These are phyloP conservation scores for Monosporozyma solicola DNA, from an alignment of 805 yeast species.

Conservation along the genomic window DNA sequence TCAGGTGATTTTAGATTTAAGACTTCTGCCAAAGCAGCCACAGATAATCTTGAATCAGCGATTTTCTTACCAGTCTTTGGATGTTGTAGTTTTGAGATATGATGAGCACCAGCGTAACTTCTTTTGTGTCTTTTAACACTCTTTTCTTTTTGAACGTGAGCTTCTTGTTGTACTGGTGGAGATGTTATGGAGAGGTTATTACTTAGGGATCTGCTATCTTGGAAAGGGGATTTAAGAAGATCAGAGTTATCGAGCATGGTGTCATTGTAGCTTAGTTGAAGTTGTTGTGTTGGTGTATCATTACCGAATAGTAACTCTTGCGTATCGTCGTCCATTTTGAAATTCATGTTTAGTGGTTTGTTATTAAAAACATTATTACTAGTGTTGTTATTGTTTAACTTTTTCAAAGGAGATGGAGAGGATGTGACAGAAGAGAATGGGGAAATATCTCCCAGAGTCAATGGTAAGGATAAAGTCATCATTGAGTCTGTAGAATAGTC, in stretches of 20 bases:
- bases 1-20: conserved; percentile 40
- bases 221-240: neutral
- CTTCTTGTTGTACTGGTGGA: neutral
- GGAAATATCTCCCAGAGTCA: neutral
- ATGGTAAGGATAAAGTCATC: neutral
- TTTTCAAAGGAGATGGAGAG: neutral
- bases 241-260: neutral
- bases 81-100: neutral
- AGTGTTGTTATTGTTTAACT: neutral
- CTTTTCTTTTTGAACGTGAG: neutral
- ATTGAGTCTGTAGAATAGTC: neutral
- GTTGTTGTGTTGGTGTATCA: neutral
- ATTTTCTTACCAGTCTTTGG: conserved; percentile 14
- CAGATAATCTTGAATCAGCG: conserved; percentile 49
- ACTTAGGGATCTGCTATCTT: neutral
- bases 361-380: neutral
- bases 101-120: neutral
- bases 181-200: neutral
- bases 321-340: neutral
- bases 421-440: neutral
- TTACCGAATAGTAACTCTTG: neutral
- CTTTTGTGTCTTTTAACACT: neutral
- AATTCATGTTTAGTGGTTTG: neutral
- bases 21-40: conserved; percentile 45
- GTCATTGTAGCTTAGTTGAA: neutral